Percentiles rank a stretch among this genome's conserved stretches.
phyloP scores from a whole-genome alignment of 352 stramenopile species.

The Phytophthora tubulina region DNA sequence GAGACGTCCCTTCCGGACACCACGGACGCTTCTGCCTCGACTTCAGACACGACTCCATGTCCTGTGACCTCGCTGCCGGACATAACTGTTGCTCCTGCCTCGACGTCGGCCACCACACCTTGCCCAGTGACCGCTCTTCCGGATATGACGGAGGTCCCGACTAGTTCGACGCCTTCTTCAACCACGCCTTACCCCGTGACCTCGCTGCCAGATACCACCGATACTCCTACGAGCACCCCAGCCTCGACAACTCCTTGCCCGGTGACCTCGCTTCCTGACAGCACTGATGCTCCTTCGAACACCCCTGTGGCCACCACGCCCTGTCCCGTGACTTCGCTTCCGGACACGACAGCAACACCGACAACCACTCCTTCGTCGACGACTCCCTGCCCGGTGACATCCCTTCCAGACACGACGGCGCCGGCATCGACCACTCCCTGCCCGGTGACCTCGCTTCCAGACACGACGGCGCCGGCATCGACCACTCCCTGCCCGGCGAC shows the following conservation, averaged over 20 bases:
- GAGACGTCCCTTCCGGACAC: neutral
- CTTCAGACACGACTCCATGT: constrained; percentile 13
- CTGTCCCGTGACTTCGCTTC: constrained; percentile 19
- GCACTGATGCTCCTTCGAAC: neutral
- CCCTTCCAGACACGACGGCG: constrained; percentile 15
- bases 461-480: neutral
- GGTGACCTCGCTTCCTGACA: constrained; percentile 5
- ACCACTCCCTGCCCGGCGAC: constrained; percentile 16
- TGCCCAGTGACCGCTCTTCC: constrained; percentile 4
- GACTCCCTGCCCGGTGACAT: constrained; percentile 19
- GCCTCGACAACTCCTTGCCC: constrained; percentile 9
- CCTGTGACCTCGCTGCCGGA: constrained; percentile 15
- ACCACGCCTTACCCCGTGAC: constrained; percentile 8
- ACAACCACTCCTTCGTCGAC: neutral
- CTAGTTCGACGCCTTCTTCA: too few species aligned
- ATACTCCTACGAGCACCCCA: constrained; percentile 1
- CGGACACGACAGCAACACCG: constrained; percentile 13
- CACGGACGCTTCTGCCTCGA: constrained; percentile 5
- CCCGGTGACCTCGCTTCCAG: constrained; percentile 11
- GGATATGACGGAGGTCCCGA: too few species aligned
- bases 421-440: constrained; percentile 10
- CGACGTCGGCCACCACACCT: neutral
- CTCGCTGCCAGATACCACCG: constrained; percentile 15
- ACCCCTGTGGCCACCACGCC: neutral
- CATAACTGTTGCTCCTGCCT: neutral